Percentiles rank a stretch among this genome's conserved stretches.
Conservation (phyloP, 2,329 filamentous ascomycete genomes). For the Neurospora sp. region DNA sequence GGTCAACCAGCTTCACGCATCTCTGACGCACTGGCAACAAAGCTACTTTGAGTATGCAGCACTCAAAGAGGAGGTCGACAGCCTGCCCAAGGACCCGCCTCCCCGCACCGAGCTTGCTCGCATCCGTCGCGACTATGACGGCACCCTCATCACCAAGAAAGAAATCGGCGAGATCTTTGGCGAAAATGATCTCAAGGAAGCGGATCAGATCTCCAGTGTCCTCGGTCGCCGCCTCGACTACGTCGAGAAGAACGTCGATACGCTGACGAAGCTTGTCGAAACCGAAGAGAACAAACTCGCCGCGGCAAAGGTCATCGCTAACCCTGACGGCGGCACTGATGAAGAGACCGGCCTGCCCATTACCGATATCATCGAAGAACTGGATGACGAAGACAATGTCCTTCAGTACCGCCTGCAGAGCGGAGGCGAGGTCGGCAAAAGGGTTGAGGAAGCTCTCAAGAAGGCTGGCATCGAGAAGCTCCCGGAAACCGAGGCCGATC, state of each 20-base stretch:
- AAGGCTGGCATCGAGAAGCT: constrained; percentile 58
- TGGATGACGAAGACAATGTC: constrained; percentile 85
- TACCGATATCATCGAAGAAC: constrained; percentile 82
- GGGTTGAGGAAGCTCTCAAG: constrained; percentile 61
- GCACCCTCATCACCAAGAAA: constrained; percentile 51
- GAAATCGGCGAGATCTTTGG: constrained; percentile 42
- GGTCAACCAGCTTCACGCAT: constrained; percentile 61
- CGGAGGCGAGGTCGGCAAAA: constrained; percentile 57
- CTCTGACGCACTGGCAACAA: constrained; percentile 77
- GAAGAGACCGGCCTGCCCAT: constrained; percentile 67
- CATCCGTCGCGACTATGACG: constrained; percentile 49
- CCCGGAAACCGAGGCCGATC: constrained; percentile 11
- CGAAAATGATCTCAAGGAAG: constrained; percentile 35
- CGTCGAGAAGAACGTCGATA: constrained; percentile 69
- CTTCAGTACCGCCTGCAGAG: constrained; percentile 55
- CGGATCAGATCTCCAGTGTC: constrained; percentile 54
- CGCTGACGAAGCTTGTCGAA: constrained; percentile 63
- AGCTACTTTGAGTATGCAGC: constrained; percentile 90
- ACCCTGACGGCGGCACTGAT: constrained; percentile 42
- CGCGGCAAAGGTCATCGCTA: constrained; percentile 47
- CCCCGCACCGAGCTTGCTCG: constrained; percentile 43
- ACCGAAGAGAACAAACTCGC: constrained; percentile 60
- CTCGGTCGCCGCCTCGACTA: constrained; percentile 78
- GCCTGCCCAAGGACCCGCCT: constrained; percentile 32
- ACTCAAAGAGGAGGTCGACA: constrained; percentile 70